phyloP scores from a whole-genome alignment of 192 early-diverging fungal species.

The Backusella morwellensis region DNA sequence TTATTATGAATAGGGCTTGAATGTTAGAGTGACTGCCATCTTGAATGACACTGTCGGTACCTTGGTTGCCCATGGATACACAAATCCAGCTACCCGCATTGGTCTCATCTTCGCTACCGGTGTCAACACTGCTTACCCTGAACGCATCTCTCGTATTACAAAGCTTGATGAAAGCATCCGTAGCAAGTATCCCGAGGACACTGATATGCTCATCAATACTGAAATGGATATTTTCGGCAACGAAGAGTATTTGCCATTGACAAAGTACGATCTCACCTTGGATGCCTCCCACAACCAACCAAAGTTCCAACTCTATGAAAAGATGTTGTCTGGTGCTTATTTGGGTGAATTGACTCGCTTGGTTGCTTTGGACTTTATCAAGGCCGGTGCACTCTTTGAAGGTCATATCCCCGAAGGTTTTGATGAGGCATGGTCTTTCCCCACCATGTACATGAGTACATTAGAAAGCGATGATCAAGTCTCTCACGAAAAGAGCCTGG shows the following conservation, averaged over 20 bases:
- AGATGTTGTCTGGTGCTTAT: conserved; percentile 95
- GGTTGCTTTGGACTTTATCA: conserved; percentile 77
- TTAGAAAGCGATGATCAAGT: conserved; percentile 29
- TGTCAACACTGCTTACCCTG: conserved; percentile 95
- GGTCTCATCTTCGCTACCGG: conserved; percentile 94
- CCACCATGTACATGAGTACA: conserved; percentile 44
- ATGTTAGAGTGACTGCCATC: conserved; percentile 80
- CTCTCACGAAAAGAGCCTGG: conserved; percentile 63
- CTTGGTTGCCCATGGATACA: conserved; percentile 86
- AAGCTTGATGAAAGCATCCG: conserved; percentile 62
- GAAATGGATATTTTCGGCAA: conserved; percentile 90
- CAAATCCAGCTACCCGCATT: conserved; percentile 73
- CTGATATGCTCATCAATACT: conserved; percentile 93
- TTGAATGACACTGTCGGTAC: conserved; percentile 98
- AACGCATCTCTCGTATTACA: conserved; percentile 68
- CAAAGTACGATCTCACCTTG: conserved; percentile 82
- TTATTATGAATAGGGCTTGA: conserved; percentile 45
- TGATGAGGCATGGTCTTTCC: conserved; percentile 58
- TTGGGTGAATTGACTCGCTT: conserved; percentile 89
- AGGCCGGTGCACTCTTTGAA: conserved; percentile 73
- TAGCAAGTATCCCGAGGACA: conserved; percentile 41
- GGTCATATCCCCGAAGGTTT: conserved; percentile 58
- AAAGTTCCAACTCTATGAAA: conserved; percentile 90
- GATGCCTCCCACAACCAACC: conserved; percentile 79
- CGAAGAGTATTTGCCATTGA: conserved; percentile 74